Base-by-base conservation (phyloP, 306 rosid genomes). In the Benincasa hispida region DNA sequence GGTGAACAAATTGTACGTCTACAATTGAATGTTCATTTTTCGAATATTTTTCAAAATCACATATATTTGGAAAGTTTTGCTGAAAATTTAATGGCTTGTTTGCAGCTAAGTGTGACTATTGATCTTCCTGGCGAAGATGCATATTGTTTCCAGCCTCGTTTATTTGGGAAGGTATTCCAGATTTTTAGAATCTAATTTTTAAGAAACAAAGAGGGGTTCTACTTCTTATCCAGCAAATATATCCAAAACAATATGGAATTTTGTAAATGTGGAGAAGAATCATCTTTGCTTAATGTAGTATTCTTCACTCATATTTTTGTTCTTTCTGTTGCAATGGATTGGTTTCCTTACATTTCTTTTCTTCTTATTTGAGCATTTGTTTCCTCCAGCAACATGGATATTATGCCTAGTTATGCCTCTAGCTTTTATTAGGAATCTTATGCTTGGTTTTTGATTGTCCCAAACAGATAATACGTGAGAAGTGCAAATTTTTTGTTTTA, bases 1-100 rank as follows among this genome's bases (percentile, higher is more conserved):
- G 98, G 98, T 53, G 96, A 86, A 84, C 98, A 93, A 89, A 93
- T 88, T 55, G 98, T 93, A 91, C 48, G 96, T 58, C 27, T 80
- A 70, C 34, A 51, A 30, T 79, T 50, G 61, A 69, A 62, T 53
- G 8, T 50, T 70, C 57, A 78, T 32, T 28, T 73, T 57, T 45
- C 25, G 8, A 56, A 10, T 76, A 76, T 42, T 21, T 34, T 42
- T n/a, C 53, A 61, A 30, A 18, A 14, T 39, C 35, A 21, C 34
- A 28, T 62, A 13, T 69, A 79, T 63, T 58, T 25, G 65, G 35
- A 62, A 10, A 9, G 32, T 11, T 28, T 55, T 34, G 21, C 2
- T 19, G 65, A 18, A 28, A 37, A 4, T 79, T 59, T 42, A n/a
- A 5, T 30, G 48, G 53, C 69, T 75, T 66, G 76, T 73, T 77